Evolutionary conservation across 148 eudicot genomes (phyloP).

Genomic region (Cornus controversa): DNA sequence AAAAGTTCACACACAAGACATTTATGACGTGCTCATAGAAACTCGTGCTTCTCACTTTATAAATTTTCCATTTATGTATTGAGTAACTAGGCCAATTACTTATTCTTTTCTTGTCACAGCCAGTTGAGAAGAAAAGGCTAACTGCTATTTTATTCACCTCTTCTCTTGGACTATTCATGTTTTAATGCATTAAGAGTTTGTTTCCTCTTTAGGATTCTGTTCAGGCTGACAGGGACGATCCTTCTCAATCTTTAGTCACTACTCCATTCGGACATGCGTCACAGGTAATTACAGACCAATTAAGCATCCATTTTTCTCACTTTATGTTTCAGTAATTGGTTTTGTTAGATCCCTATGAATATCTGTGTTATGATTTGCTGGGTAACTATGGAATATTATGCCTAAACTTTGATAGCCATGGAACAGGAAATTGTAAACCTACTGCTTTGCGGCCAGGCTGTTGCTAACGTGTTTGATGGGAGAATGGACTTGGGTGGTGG

Average conservation of each 20-base stretch:
- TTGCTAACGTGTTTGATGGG: slow-evolving; percentile 93
- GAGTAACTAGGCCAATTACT: no score
- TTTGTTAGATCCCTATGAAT: neutral
- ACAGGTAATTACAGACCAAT: slow-evolving; percentile 55
- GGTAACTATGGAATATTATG: neutral
- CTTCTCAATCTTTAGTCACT: slow-evolving; percentile 83
- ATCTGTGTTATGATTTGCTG: slow-evolving; percentile 1
- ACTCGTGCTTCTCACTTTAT: neutral
- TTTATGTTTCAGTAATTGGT: neutral
- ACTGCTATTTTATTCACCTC: neutral
- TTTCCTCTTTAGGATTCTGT: slow-evolving; percentile 55
- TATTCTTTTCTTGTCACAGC: no score
- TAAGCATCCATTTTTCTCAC: neutral
- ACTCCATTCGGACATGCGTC: slow-evolving; percentile 99
- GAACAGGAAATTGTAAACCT: slow-evolving; percentile 94
- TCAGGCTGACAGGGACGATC: slow-evolving; percentile 96
- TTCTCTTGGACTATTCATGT: slow-evolving; percentile 1
- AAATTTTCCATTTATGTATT: neutral
- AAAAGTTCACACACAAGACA: neutral
- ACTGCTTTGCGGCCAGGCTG: slow-evolving; percentile 86
- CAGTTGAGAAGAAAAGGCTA: neutral
- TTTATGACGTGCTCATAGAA: neutral
- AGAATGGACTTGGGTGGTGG: slow-evolving; percentile 90
- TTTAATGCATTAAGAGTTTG: neutral
- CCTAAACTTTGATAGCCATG: neutral